Conservation (phyloP, 306 rosid species). For the Dryas alaskensis region DNA sequence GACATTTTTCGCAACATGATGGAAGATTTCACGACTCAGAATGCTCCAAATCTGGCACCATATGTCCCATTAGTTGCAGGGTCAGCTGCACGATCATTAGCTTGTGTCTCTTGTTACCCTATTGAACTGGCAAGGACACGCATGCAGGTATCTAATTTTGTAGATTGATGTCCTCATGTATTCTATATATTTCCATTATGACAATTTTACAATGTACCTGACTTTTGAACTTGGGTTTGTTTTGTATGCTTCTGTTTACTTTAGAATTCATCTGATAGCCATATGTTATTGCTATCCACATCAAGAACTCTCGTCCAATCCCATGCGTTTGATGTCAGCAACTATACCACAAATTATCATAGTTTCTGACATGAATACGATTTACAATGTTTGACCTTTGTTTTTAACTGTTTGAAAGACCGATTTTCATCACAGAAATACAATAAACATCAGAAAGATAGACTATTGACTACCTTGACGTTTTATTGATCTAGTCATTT, state of each 20-base stretch:
- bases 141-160: constrained; percentile 65
- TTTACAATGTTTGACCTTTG: background rate
- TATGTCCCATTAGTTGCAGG: constrained; percentile 94
- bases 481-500: background rate
- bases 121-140: constrained; percentile 94
- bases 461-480: background rate
- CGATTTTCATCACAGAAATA: background rate
- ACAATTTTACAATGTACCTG: background rate
- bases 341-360: background rate
- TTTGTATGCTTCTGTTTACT: background rate
- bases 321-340: background rate
- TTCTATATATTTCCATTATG: background rate
- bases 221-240: background rate
- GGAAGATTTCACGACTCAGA: constrained; percentile 61
- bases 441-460: background rate
- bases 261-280: background rate
- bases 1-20: constrained; percentile 73
- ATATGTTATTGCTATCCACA: background rate
- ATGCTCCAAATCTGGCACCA: constrained; percentile 71
- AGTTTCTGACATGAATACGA: background rate
- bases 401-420: background rate
- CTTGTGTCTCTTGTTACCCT: constrained; percentile 88
- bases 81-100: constrained; percentile 82
- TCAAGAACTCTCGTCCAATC: background rate
- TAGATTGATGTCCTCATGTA: background rate